phyloP scores from a whole-genome alignment of 139 green algal species.

The Limnomonas spitsbergensis region DNA sequence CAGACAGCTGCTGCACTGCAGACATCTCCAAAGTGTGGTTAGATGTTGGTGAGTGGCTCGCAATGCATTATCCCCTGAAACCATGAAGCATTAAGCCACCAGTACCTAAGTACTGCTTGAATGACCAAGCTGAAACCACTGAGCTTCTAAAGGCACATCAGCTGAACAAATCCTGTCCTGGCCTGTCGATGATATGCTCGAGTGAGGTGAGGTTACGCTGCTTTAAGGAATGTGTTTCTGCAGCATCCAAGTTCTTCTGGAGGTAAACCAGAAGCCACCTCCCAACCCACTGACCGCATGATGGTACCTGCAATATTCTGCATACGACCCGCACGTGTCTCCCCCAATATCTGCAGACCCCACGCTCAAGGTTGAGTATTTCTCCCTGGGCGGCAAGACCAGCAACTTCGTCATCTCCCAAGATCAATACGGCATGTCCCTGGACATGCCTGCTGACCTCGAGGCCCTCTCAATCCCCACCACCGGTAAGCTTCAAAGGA shows the following conservation, averaged over 20 bases:
- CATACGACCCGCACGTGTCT: too few species aligned
- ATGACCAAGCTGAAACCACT: neutral
- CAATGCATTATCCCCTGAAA: neutral
- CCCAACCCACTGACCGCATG: too few species aligned
- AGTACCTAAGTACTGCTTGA: neutral
- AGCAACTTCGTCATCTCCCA: neutral
- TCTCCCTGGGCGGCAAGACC: neutral
- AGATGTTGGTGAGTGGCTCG: conserved; percentile 1
- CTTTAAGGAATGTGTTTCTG: too few species aligned
- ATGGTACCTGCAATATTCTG: too few species aligned
- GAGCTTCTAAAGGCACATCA: too few species aligned
- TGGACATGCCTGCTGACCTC: neutral
- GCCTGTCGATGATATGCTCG: neutral
- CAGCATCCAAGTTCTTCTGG: too few species aligned
- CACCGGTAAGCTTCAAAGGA: neutral
- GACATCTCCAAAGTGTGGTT: neutral
- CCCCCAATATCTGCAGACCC: neutral
- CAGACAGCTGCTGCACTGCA: neutral
- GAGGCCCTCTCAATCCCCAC: neutral
- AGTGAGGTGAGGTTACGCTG: neutral
- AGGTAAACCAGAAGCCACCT: too few species aligned
- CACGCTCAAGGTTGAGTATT: neutral
- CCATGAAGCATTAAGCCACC: neutral
- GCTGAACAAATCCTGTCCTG: too few species aligned
- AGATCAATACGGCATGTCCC: neutral